Percentiles rank a stretch among this genome's conserved stretches.
Evolutionary conservation across 192 early-diverging fungal species (phyloP).

Genomic region (Podila minutissima): DNA sequence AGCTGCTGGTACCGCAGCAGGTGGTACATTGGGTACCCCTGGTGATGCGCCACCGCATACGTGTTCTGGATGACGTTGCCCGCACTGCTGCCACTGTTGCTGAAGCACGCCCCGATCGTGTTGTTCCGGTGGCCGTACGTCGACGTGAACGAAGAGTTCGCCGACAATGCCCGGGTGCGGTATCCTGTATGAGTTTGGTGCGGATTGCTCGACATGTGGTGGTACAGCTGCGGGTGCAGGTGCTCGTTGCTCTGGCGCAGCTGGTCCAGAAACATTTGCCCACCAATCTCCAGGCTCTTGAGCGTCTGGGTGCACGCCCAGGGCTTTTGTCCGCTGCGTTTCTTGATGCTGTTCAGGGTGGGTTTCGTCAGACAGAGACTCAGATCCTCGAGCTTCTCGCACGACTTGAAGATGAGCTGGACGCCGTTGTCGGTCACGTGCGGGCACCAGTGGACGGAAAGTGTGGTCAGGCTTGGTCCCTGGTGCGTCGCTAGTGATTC

Average conservation of each 20-base stretch:
- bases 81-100: slow-evolving; percentile 7
- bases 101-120: neutral
- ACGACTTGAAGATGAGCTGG: slow-evolving; percentile 22
- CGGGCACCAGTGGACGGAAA: slow-evolving; percentile 42
- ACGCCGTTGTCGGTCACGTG: slow-evolving; percentile 41
- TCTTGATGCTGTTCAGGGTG: slow-evolving; percentile 24
- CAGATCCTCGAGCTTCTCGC: slow-evolving; percentile 29
- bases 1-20: slow-evolving; percentile 18
- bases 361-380: slow-evolving; percentile 32
- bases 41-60: slow-evolving; percentile 30
- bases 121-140: neutral
- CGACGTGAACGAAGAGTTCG: neutral
- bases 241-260: slow-evolving; percentile 29
- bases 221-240: slow-evolving; percentile 48
- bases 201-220: slow-evolving; percentile 40
- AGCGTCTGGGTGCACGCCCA: slow-evolving; percentile 42
- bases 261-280: slow-evolving; percentile 43
- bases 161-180: neutral
- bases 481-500: slow-evolving; percentile 15
- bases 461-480: slow-evolving; percentile 16
- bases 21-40: slow-evolving; percentile 50
- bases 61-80: slow-evolving; percentile 23
- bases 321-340: neutral
- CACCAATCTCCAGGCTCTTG: slow-evolving; percentile 34
- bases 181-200: slow-evolving; percentile 23